phyloP scores from a whole-genome alignment of 2,329 filamentous ascomycete species.

The Fusarium heterosporum region DNA sequence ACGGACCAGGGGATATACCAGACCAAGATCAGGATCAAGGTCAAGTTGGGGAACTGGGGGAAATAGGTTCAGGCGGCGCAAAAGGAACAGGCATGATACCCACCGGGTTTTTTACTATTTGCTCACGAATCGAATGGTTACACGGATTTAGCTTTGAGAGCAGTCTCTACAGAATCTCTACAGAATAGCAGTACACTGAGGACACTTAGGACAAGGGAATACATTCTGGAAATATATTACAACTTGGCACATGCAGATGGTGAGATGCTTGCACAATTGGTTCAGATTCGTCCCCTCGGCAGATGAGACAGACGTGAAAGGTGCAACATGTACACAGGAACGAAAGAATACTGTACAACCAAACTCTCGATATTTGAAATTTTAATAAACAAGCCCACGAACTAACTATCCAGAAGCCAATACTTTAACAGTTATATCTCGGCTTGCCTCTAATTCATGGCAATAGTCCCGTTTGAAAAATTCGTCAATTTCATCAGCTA shows the following conservation, averaged over 20 bases:
- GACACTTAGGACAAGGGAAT: conserved; percentile 10
- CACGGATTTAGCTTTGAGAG: conserved; percentile 23
- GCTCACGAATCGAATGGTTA: conserved; percentile 20
- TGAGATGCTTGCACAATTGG: background rate
- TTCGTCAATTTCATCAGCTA: conserved; percentile 47
- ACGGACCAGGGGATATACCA: conserved; percentile 7
- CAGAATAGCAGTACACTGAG: background rate
- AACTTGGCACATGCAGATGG: background rate
- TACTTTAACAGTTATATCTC: background rate
- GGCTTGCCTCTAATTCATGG: background rate
- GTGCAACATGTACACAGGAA: background rate
- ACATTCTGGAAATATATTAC: background rate
- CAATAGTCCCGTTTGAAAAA: conserved; percentile 7
- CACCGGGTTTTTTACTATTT: conserved; percentile 43
- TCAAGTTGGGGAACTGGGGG: conserved; percentile 22
- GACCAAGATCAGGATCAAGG: conserved; percentile 7
- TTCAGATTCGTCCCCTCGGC: background rate
- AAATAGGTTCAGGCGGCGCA: conserved; percentile 36
- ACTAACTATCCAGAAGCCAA: background rate
- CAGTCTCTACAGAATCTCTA: conserved; percentile 33
- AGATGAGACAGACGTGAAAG: background rate
- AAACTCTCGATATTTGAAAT: background rate
- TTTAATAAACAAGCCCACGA: background rate
- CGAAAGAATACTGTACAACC: background rate
- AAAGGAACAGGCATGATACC: conserved; percentile 44